phyloP scores from a whole-genome alignment of 2,329 filamentous ascomycete genomes.

The Cercospora janseana region DNA sequence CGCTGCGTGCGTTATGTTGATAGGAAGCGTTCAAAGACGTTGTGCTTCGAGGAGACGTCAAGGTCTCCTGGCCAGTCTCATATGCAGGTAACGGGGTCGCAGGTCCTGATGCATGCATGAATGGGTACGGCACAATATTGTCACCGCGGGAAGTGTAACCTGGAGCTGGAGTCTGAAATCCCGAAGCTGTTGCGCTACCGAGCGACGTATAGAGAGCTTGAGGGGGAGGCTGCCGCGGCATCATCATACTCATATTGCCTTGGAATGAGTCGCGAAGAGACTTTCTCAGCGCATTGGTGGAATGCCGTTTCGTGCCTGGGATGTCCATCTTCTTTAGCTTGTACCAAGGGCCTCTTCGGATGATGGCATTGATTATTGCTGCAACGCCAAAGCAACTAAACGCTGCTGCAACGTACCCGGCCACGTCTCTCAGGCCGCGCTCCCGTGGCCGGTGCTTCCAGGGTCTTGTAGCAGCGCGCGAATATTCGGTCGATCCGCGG shows the following conservation, averaged over 20 bases:
- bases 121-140: not conserved
- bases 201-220: not conserved
- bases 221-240: slow-evolving; percentile 14
- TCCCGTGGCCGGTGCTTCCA: slow-evolving; percentile 22
- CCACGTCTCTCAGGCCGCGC: slow-evolving; percentile 24
- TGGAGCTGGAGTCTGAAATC: slow-evolving; percentile 23
- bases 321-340: slow-evolving; percentile 26
- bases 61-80: slow-evolving; percentile 6
- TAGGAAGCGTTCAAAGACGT: slow-evolving; percentile 9
- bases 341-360: slow-evolving; percentile 32
- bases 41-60: not conserved
- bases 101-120: slow-evolving; percentile 11
- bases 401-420: slow-evolving; percentile 31
- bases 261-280: slow-evolving; percentile 25
- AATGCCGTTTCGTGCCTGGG: slow-evolving; percentile 22
- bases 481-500: slow-evolving; percentile 28
- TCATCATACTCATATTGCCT: slow-evolving; percentile 2
- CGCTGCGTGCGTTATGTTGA: slow-evolving; percentile 10
- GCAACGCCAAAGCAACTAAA: slow-evolving; percentile 32
- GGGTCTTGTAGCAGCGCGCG: slow-evolving; percentile 18
- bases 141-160: slow-evolving; percentile 21
- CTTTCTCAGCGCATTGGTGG: slow-evolving; percentile 18
- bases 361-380: slow-evolving; percentile 31
- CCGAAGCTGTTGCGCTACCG: slow-evolving; percentile 9
- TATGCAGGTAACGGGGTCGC: slow-evolving; percentile 24